Base-by-base conservation (phyloP, 805 yeast species). In the Teunomyces gatunensis region DNA sequence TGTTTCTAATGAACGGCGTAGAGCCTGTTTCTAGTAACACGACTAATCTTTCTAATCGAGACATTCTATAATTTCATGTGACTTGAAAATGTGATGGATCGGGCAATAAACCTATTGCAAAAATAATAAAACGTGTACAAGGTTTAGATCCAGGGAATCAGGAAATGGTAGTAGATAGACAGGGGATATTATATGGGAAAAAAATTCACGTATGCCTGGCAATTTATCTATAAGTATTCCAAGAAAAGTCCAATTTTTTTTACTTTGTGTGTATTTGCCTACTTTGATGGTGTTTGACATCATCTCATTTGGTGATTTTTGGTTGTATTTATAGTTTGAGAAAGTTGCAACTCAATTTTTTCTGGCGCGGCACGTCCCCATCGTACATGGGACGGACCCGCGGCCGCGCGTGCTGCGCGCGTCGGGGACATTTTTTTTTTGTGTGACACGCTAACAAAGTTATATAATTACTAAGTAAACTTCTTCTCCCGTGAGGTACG, bases 21-120 rank as follows among this genome's bases (percentile, higher is more conserved):
- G 97, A 89, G 9, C 99, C 99, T 1, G 97, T 89, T 68, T 95
- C 99, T 54, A 94, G 72, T 36, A 81, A 55, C 49, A 80, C 70
- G 51, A 80, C 84, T 48, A 80, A 74, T 47, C 84, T 69, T 56
- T 80, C 85, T 54, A 80, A 72, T 56, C 85, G 71, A 42, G 77
- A 73, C 77, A 74, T 71, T 21, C 29, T 37, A 23, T 21, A n/a
- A 37, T 37, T 23, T 37, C 40, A 17, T 21, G 45, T 13, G 34
- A 32, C 6, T 7, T 6, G 34, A 13, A 20, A 27, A 20, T 37
- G 18, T n/a, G 40, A 20, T 37, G 18, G 44, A 29, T 41, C 25
- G 28, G n/a, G 30, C 13, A 15, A 13, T 13, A 15, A 15, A 18
- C 20, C 15, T 32, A 32, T 13, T 32, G 34, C 34, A 32, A 32